Evolutionary conservation across 2,329 filamentous ascomycete species (phyloP).

Genomic region (Coniochaeta prunicola): DNA sequence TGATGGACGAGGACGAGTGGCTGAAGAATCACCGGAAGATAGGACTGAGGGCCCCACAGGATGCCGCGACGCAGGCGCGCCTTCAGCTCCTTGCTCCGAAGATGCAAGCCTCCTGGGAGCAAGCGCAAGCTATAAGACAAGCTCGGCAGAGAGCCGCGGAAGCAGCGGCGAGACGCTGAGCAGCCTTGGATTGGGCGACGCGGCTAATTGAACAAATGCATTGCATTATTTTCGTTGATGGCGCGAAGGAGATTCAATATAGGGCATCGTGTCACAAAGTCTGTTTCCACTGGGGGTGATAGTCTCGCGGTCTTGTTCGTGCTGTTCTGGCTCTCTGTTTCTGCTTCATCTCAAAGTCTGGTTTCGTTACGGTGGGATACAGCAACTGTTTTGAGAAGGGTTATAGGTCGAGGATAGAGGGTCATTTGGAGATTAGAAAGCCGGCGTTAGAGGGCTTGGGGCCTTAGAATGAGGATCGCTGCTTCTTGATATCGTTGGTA

Average conservation of each 20-base stretch:
- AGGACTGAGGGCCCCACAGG: not conserved
- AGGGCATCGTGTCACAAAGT: not conserved
- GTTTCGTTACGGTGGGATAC: not conserved
- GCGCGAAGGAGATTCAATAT: no score
- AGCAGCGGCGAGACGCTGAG: not conserved
- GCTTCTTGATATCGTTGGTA: not conserved
- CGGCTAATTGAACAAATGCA: no score
- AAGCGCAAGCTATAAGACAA: not conserved
- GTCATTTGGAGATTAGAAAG: not conserved
- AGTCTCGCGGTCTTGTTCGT: not conserved
- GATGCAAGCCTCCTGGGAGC: not conserved
- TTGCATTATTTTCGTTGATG: no score
- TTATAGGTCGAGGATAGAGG: not conserved
- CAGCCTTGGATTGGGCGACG: not conserved
- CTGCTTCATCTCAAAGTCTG: not conserved
- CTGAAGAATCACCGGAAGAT: not conserved
- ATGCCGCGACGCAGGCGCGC: not conserved
- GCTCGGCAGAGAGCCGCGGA: not conserved
- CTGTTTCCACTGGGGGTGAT: not conserved
- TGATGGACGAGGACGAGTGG: slow-evolving; percentile 3
- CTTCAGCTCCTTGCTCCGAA: not conserved
- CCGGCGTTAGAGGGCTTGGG: not conserved
- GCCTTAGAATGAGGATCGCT: not conserved
- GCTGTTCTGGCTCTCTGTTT: not conserved
- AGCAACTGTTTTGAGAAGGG: not conserved